phyloP scores from a whole-genome alignment of 2,329 filamentous ascomycete species.

The Talaromyces sp. region DNA sequence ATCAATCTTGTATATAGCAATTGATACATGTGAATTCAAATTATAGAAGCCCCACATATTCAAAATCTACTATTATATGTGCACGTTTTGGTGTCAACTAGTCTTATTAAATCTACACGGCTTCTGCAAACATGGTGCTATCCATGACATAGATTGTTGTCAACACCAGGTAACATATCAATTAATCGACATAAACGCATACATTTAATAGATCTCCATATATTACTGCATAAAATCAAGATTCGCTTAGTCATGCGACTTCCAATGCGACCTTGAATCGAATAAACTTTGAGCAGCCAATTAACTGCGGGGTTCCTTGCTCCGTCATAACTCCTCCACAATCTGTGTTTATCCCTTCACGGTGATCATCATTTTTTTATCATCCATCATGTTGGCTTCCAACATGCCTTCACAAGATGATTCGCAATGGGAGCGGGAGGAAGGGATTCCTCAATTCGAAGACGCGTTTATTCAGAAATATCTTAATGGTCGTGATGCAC shows the following conservation, averaged over 20 bases:
- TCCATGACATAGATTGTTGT: background rate
- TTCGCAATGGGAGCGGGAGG: slow-evolving; percentile 31
- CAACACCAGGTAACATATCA: background rate
- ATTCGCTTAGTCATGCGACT: background rate
- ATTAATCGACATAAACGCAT: background rate
- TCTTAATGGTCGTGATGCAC: slow-evolving; percentile 64
- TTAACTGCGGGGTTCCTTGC: background rate
- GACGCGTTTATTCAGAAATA: slow-evolving; percentile 83
- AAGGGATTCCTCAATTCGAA: slow-evolving; percentile 43
- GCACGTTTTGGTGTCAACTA: background rate
- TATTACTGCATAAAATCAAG: background rate
- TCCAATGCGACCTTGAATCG: background rate
- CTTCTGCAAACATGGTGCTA: background rate
- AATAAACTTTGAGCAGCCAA: background rate
- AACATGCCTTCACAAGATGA: slow-evolving; percentile 12
- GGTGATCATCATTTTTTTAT: background rate
- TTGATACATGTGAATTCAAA: background rate
- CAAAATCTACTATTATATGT: background rate
- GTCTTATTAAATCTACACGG: no score
- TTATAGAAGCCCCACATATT: background rate
- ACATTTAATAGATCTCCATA: background rate
- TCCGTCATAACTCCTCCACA: background rate
- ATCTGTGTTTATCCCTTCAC: background rate
- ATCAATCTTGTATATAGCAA: background rate
- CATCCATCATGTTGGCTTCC: background rate